Percentiles rank a stretch among this genome's conserved stretches.
Conservation (phyloP, 2,329 filamentous ascomycete genomes). For the Botrytis sinoallii region DNA sequence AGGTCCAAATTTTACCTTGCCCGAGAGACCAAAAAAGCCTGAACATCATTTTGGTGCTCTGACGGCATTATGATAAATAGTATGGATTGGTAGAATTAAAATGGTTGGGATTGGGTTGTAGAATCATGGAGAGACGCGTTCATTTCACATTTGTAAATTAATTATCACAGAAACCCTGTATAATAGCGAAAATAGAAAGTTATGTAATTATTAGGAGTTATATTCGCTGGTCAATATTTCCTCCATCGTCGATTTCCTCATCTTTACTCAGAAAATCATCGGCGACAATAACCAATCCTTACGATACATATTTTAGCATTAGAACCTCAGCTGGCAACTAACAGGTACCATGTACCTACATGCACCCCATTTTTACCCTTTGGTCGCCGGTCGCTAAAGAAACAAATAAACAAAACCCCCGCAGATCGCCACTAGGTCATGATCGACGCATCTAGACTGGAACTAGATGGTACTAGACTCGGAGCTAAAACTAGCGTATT, state of each 20-base stretch:
- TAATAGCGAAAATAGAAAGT: not conserved
- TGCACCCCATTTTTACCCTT: not conserved
- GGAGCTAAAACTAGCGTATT: not conserved
- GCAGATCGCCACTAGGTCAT: not conserved
- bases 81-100: not conserved
- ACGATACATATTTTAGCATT: not conserved
- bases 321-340: not conserved
- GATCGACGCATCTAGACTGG: not conserved
- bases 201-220: not conserved
- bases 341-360: not conserved
- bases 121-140: not conserved
- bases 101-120: not conserved
- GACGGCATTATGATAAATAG: not conserved
- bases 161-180: not conserved
- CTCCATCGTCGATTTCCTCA: not conserved
- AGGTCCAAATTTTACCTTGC: not conserved
- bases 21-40: not conserved
- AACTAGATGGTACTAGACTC: not conserved
- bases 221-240: not conserved
- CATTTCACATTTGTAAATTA: not conserved
- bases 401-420: not conserved
- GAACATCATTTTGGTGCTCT: constrained; percentile 2
- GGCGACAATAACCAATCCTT: not conserved
- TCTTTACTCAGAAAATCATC: not conserved
- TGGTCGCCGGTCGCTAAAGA: not conserved